A percentile compares a stretch with the other conserved stretches of the same genome.
phyloP scores from a whole-genome alignment of 2,329 filamentous ascomycete genomes.

The Scedosporium aurantiacum region DNA sequence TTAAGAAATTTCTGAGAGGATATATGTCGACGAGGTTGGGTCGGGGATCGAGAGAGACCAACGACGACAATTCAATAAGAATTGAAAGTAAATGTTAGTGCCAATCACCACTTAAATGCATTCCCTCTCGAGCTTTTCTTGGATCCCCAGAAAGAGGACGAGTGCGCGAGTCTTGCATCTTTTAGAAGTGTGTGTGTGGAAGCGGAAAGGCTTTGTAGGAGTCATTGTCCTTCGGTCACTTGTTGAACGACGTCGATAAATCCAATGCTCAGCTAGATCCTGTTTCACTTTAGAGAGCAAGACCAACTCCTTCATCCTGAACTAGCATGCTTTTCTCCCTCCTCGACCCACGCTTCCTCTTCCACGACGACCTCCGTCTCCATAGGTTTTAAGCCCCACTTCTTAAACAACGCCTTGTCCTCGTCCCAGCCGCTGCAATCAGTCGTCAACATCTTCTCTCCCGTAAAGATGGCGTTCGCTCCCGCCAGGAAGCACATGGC shows the following conservation, averaged over 20 bases:
- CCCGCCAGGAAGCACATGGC: slow-evolving; percentile 82
- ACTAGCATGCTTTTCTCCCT: not conserved
- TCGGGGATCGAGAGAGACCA: too few species aligned
- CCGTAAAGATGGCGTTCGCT: slow-evolving; percentile 89
- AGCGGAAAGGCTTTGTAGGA: too few species aligned
- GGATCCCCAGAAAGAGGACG: too few species aligned
- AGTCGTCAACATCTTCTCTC: slow-evolving; percentile 91
- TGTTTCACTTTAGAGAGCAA: slow-evolving; percentile 6
- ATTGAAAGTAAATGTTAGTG: too few species aligned
- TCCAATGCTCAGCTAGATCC: slow-evolving; percentile 5
- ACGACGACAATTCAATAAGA: too few species aligned
- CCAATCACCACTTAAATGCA: too few species aligned
- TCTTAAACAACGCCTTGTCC: slow-evolving; percentile 71
- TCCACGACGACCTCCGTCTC: slow-evolving; percentile 25
- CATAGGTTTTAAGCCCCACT: slow-evolving; percentile 78
- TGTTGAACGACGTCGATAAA: not conserved
- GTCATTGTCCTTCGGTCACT: not conserved
- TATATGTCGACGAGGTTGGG: too few species aligned
- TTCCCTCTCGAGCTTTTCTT: too few species aligned
- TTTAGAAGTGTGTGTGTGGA: too few species aligned
- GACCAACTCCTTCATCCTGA: slow-evolving; percentile 3
- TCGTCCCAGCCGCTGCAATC: slow-evolving; percentile 88
- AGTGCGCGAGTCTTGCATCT: too few species aligned
- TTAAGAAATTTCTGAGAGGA: too few species aligned
- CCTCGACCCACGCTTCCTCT: not conserved